Base-by-base conservation (phyloP, 768 basidiomycete species). In the Cyathus striatus region DNA sequence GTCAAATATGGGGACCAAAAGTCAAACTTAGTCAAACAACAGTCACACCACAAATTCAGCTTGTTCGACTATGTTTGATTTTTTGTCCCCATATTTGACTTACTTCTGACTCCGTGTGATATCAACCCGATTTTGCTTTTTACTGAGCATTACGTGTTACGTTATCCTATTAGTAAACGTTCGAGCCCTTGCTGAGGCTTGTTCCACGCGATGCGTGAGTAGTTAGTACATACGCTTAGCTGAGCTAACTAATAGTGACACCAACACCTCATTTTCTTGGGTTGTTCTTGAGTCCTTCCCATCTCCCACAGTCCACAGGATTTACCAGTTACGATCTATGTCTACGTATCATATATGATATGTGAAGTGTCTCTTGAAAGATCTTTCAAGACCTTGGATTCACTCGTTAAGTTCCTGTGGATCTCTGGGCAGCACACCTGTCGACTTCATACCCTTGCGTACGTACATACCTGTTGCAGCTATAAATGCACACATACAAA, bases 361-460 rank as follows among this genome's bases (percentile, higher is more conserved):
- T 41, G 24, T 5, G 39, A 40, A 3, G n/a, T 26, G 13, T 40
- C 13, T 24, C n/a, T 40, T 38, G 62, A n/a, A 45, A 54, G 13
- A 13, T 12, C 14, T 18, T 14, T 13, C 20, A 18, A 10, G 20
- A 16, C 13, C 13, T 12, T 18, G 18, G 12, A 43, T 18, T 38
- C 18, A 5, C n/a, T n/a, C n/a, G 35, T 6, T 36, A 18, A n/a
- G n/a, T n/a, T n/a, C n/a, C n/a, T n/a, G n/a, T n/a, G 51, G 46
- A 13, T 21, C 39, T 4, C 44, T 46, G 2, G 54, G 54, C n/a
- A 41, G 37, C 16, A 51, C 51, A 9, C 36, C 42, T 13, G 49
- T 50, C 14, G 52, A 55, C 33, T 33, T 52, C 32, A 35, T 54
- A 16, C 56, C 56, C 13, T 40, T 52, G 20, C 40, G 54, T 55